Conservation (phyloP, 495 filamentous ascomycete genomes). For the Glarea lozoyensis region DNA sequence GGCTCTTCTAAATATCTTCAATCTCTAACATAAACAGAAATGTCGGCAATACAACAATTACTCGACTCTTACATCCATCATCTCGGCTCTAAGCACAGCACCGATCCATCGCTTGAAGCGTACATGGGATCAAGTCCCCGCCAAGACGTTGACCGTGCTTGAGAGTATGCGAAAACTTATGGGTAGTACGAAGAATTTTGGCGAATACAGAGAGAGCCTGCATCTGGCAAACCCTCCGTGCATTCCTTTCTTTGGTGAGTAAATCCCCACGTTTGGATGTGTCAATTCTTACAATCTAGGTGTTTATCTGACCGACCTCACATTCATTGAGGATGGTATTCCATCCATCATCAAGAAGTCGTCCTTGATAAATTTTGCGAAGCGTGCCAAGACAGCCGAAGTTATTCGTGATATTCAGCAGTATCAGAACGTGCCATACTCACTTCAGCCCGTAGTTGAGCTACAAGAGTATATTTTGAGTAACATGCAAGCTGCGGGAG, state of each 20-base stretch:
- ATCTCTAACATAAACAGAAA: constrained; percentile 52
- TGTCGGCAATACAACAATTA: constrained; percentile 92
- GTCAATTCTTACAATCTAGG: constrained; percentile 38
- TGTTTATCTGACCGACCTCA: constrained; percentile 95
- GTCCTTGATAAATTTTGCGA: constrained; percentile 95
- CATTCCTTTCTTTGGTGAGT: constrained; percentile 94
- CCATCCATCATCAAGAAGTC: constrained; percentile 91
- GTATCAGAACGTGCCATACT: constrained; percentile 93
- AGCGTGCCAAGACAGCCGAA: constrained; percentile 94
- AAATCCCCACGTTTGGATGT: not conserved
- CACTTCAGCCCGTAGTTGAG: constrained; percentile 78
- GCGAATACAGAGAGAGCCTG: constrained; percentile 86
- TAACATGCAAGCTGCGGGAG: constrained; percentile 87
- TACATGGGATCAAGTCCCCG: constrained; percentile 91
- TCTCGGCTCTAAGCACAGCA: constrained; percentile 87
- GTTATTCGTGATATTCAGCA: constrained; percentile 98
- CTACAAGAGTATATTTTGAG: constrained; percentile 94
- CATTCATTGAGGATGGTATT: constrained; percentile 98
- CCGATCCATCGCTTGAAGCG: constrained; percentile 88
- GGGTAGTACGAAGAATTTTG: constrained; percentile 98
- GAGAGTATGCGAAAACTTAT: constrained; percentile 91
- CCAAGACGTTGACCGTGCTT: constrained; percentile 65
- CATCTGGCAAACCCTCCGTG: constrained; percentile 92
- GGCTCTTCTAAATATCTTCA: constrained; percentile 1
- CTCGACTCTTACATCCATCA: constrained; percentile 96